These are phyloP conservation scores for Aspergillus sparsus DNA, from an alignment of 495 filamentous ascomycete genomes.

Conservation along the genomic window DNA sequence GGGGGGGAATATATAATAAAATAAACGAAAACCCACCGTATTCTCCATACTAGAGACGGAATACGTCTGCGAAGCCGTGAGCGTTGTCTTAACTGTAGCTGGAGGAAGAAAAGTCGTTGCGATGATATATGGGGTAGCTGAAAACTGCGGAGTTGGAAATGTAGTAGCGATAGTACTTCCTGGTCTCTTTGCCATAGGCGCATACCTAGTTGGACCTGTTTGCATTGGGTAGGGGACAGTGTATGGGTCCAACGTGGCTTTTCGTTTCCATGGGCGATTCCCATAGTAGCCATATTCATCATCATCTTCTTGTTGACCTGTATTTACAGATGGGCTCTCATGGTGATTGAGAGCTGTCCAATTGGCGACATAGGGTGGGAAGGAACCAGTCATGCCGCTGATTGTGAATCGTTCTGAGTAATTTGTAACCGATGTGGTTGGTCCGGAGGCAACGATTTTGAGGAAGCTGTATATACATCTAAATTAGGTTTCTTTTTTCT, in stretches of 20 bases:
- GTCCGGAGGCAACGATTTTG: constrained; percentile 58
- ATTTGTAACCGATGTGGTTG: constrained; percentile 54
- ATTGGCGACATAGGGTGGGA: constrained; percentile 46
- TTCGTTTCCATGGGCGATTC: constrained; percentile 35
- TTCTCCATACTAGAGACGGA: constrained; percentile 60
- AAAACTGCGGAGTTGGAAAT: constrained; percentile 55
- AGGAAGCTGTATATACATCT: constrained; percentile 55
- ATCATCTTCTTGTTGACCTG: too few relatives aligned
- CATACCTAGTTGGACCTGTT: constrained; percentile 65
- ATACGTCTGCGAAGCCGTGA: constrained; percentile 61
- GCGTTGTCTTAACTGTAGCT: constrained; percentile 59
- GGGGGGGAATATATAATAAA: too few relatives aligned
- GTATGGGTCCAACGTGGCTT: constrained; percentile 35
- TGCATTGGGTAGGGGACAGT: constrained; percentile 63
- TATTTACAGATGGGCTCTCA: too few relatives aligned
- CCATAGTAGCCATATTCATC: too few relatives aligned
- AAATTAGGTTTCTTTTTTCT: background rate
- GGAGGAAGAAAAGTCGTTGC: constrained; percentile 57
- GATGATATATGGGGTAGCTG: constrained; percentile 61
- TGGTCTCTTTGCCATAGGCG: constrained; percentile 70
- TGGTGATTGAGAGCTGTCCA: constrained; percentile 41
- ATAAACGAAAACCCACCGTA: constrained; percentile 54
- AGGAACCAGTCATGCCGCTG: constrained; percentile 65
- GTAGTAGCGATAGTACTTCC: constrained; percentile 64
- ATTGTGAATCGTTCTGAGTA: constrained; percentile 68